phyloP scores from a whole-genome alignment of 495 filamentous ascomycete genomes.

The Podospora appendiculata region DNA sequence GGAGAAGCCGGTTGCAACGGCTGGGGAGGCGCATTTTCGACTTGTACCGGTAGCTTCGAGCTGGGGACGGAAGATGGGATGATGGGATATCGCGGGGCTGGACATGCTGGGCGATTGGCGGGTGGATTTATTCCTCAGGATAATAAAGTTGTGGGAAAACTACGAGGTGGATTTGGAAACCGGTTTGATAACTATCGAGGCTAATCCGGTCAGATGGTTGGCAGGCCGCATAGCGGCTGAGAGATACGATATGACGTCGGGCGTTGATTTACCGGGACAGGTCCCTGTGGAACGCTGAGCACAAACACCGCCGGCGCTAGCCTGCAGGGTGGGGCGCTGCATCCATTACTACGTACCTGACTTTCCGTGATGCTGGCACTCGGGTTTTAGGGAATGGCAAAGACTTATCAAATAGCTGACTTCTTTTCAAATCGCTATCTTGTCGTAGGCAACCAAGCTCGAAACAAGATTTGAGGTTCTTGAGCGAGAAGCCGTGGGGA shows the following conservation, averaged over 20 bases:
- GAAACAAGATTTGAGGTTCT: too few species aligned
- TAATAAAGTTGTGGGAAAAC: not conserved
- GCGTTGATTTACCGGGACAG: not conserved
- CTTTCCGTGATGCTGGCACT: too few species aligned
- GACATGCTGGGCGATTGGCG: not conserved
- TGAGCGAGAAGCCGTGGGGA: too few species aligned
- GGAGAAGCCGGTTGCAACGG: not conserved
- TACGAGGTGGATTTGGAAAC: slow-evolving; percentile 3
- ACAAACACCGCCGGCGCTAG: too few species aligned
- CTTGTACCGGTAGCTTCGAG: not conserved
- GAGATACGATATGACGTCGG: not conserved
- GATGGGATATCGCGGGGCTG: not conserved
- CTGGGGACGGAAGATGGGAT: not conserved
- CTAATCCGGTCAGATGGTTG: slow-evolving; percentile 3
- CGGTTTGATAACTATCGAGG: slow-evolving; percentile 6
- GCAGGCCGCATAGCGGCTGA: slow-evolving; percentile 19
- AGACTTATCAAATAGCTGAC: too few species aligned
- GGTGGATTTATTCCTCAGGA: not conserved
- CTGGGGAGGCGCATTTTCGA: not conserved
- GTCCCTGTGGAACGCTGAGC: too few species aligned
- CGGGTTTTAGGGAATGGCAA: too few species aligned
- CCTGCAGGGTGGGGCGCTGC: too few species aligned
- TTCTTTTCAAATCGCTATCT: too few species aligned
- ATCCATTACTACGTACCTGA: too few species aligned
- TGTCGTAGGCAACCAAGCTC: too few species aligned